Base-by-base conservation (phyloP, 306 rosid species). In the Medicago lupulina region DNA sequence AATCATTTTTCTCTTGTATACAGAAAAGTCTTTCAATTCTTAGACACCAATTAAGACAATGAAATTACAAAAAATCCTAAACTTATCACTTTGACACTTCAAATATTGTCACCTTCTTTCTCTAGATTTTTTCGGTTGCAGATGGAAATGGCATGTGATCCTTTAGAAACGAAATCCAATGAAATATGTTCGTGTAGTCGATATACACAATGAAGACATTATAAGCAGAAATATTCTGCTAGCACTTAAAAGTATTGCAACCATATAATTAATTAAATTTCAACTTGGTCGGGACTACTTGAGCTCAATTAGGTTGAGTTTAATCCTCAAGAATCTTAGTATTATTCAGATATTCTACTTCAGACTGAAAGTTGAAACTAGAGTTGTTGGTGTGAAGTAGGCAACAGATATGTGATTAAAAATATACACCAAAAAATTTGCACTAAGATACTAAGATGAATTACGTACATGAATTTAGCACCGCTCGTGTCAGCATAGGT, bases 401-500 rank as follows among this genome's bases (percentile, higher is more conserved):
- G 14, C 46, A 43, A 76, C 15, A 41, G 28, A 81, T 54, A 1
- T 38, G 36, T 63, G 49, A 17, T 58, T 18, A 28, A 23, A 79
- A 15, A 65, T 18, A 63, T 16, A 47, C 0, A 9, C 8, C 5
- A 67, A 80, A 57, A 49, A 9, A 18, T 44, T 10, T 46, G 8
- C 28, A 0, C 8, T 21, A 15, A 10, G 66, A 53, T 43, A 63
- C 21, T 65, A 9, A 8, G 25, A 69, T 55, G n/a, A 49, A 53
- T 77, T 53, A 47, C 90, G 81, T 85, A 93, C 97, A 91, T 75
- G 85, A 74, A 28, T 10, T 78, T 57, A 36, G 54, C 59, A 0
- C 78, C 19, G 51, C 16, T 57, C 17, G 87, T 70, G 61, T 78
- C 12, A 4, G 5, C n/a, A 73, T 64, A 87, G 83, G 14, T 66